phyloP scores from a whole-genome alignment of 2,329 filamentous ascomycete species.

The Keithomyces neogunnii region DNA sequence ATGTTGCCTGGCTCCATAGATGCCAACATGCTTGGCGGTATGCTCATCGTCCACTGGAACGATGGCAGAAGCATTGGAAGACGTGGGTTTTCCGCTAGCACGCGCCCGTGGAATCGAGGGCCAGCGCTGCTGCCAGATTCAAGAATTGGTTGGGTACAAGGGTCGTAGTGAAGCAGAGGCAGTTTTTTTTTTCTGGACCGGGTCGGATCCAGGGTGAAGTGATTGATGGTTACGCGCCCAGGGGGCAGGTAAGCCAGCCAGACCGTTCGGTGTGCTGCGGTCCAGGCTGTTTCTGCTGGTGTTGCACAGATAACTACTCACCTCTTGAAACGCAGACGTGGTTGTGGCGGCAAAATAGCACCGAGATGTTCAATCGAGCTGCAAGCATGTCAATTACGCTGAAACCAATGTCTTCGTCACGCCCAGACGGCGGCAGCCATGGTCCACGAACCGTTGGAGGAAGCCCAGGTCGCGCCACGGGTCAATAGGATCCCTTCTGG shows the following conservation, averaged over 20 bases:
- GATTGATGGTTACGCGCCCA: neutral
- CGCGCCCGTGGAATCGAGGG: neutral
- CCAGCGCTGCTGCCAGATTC: too few species aligned
- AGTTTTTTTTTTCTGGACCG: neutral
- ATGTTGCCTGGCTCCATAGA: neutral
- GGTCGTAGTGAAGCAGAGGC: too few species aligned
- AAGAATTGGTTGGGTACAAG: too few species aligned
- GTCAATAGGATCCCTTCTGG: too few species aligned
- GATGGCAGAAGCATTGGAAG: neutral
- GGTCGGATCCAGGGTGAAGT: neutral
- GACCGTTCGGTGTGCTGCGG: neutral
- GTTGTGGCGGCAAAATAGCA: neutral
- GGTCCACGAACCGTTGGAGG: neutral
- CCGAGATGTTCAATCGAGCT: neutral
- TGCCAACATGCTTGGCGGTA: neutral
- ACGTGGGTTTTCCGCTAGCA: neutral
- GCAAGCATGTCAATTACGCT: neutral
- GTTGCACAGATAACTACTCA: neutral
- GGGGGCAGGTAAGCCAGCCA: neutral
- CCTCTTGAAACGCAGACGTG: neutral
- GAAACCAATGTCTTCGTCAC: neutral
- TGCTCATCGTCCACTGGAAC: neutral
- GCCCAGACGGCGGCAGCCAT: neutral
- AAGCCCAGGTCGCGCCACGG: too few species aligned
- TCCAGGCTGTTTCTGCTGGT: neutral